Percentiles rank a stretch among this genome's conserved stretches.
phyloP scores from a whole-genome alignment of 768 basidiomycete genomes.

The Leucosporidium yakuticum region DNA sequence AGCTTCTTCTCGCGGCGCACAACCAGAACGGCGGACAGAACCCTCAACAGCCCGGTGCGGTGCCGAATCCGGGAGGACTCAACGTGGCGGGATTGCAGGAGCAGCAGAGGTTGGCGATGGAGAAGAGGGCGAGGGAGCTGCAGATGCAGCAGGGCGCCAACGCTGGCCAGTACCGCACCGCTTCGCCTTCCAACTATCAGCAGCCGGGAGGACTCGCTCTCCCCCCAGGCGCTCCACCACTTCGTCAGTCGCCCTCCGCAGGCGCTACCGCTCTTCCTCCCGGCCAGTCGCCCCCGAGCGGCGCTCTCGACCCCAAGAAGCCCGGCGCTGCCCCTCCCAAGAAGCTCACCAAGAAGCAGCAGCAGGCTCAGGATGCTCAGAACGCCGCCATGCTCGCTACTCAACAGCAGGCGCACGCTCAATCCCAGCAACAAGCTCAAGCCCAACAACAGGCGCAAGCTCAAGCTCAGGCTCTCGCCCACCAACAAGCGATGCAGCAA shows the following conservation, averaged over 20 bases:
- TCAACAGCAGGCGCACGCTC: slow-evolving; percentile 18
- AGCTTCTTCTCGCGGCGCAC: slow-evolving; percentile 23
- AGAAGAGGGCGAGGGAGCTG: slow-evolving; percentile 18
- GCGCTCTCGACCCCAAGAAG: slow-evolving; percentile 2
- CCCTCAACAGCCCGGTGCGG: slow-evolving; percentile 2
- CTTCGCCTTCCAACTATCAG: neutral
- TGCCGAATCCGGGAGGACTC: neutral
- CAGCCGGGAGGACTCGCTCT: neutral
- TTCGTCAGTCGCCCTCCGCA: slow-evolving; percentile 6
- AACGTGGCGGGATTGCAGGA: slow-evolving; percentile 17
- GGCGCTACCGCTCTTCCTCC: neutral
- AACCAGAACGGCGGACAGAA: neutral
- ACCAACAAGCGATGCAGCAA: slow-evolving; percentile 2
- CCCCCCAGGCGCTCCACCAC: neutral
- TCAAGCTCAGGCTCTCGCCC: slow-evolving; percentile 12
- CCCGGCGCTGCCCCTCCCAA: slow-evolving; percentile 5
- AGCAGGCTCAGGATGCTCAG: neutral
- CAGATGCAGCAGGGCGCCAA: slow-evolving; percentile 10
- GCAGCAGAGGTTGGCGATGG: slow-evolving; percentile 26
- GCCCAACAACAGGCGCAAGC: slow-evolving; percentile 10
- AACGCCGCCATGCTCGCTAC: slow-evolving; percentile 10
- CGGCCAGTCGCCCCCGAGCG: slow-evolving; percentile 1
- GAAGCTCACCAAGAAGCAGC: slow-evolving; percentile 32
- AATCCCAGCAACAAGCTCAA: slow-evolving; percentile 19
- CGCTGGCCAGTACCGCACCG: slow-evolving; percentile 1